A percentile compares a stretch with the other conserved stretches of the same genome.
Conservation (phyloP, 2,329 filamentous ascomycete species). For the Botryotinia narcissicola region DNA sequence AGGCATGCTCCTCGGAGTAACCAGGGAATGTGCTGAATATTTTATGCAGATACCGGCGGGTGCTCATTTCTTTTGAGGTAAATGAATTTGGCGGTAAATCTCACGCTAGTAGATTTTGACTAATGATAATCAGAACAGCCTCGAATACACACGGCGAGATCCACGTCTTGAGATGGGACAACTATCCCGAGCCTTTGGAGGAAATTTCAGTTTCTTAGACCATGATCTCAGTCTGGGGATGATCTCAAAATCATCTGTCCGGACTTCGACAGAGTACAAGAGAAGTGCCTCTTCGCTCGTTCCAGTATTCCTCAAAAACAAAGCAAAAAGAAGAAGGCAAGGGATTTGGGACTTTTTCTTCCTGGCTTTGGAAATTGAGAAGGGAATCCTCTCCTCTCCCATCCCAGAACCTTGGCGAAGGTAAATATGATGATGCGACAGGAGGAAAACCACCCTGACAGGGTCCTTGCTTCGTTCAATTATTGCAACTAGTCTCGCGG, state of each 20-base stretch:
- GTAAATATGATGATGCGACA: background rate
- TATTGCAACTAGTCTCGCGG: background rate
- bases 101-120: conserved; percentile 56
- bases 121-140: conserved; percentile 38
- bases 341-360: conserved; percentile 50
- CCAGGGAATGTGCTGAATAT: conserved; percentile 20
- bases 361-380: conserved; percentile 47
- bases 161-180: conserved; percentile 54
- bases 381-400: conserved; percentile 46
- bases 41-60: conserved; percentile 54
- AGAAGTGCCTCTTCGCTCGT: conserved; percentile 44
- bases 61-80: conserved; percentile 58
- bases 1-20: background rate
- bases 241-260: conserved; percentile 49
- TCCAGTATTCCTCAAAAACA: conserved; percentile 41
- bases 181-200: conserved; percentile 52
- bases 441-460: background rate
- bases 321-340: conserved; percentile 47
- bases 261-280: conserved; percentile 54
- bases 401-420: no score
- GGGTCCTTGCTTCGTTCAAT: background rate
- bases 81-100: conserved; percentile 50
- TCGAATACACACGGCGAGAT: conserved; percentile 35
- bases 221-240: conserved; percentile 10
- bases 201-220: conserved; percentile 35